Base-by-base conservation (phyloP, 192 early-diverging fungal genomes). In the Podila epicladia region DNA sequence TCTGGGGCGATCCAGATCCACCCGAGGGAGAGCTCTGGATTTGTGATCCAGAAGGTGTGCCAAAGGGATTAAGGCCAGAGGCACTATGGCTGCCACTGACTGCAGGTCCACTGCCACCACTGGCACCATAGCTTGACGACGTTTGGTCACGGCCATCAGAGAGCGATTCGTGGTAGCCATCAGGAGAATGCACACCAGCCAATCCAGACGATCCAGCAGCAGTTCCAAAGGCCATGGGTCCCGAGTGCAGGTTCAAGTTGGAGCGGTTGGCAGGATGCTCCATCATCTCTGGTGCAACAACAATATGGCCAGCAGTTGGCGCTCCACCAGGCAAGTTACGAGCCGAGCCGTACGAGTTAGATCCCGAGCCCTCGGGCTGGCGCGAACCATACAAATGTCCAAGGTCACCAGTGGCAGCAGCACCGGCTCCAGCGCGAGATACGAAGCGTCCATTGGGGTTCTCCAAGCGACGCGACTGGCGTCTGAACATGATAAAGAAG, bases 221-320 rank as follows among this genome's bases (percentile, higher is more conserved):
- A 5, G 77, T 73, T 60, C 77, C 77, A 65, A 80, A 80, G 15
- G 77, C 71, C 77, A 80, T 80, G 3, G 77, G 77, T 26, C 69
- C 77, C 22, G 77, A 72, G 24, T 73, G 70, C 22, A 80, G 37
- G 63, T 80, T 80, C 26, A 57, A 65, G 55, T 80, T 80, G 19
- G 77, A 80, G 24, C 71, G 77, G 60, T 80, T 80, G 57, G 77
- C 77, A 65, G 77, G 77, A 50, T 80, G 77, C 58, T 80, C 77
- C 70, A 69, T 73, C 77, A 80, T 80, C 67, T 80, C 77, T 6
- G 77, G 77, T 1, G 77, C 77, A 22, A 80, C 77, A 11, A 80
- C 77, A 55, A 80, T 80, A 41, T 80, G 77, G 57, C 77, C 77
- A 50, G 71, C 77, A 29, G 67, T 67, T 28, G 74, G 74, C 24